phyloP scores from a whole-genome alignment of 2,329 filamentous ascomycete genomes.

The Cryphonectria naterciae region DNA sequence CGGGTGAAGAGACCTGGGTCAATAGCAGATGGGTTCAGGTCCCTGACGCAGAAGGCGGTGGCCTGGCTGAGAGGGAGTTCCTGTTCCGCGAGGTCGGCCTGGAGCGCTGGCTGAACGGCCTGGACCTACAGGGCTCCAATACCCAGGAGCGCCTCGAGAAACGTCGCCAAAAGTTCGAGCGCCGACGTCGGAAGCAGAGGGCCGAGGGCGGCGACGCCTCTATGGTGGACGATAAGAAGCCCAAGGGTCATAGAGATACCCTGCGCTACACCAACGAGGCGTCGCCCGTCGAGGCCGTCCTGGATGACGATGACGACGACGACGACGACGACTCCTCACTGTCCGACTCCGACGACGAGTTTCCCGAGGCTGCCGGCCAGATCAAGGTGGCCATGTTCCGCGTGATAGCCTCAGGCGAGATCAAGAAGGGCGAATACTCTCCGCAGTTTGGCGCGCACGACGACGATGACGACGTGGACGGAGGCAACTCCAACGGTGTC shows the following conservation, averaged over 20 bases:
- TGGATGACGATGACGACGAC: conserved; percentile 73
- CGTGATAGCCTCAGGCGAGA: conserved; percentile 92
- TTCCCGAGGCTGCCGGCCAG: conserved; percentile 91
- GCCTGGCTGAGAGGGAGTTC: conserved; percentile 94
- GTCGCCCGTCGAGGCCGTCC: conserved; percentile 71
- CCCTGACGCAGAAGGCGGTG: conserved; percentile 86
- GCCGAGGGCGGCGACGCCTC: conserved; percentile 42
- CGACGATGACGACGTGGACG: conserved; percentile 74
- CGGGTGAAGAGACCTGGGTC: conserved; percentile 98
- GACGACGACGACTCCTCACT: conserved; percentile 55
- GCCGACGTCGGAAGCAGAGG: conserved; percentile 67
- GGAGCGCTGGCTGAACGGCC: conserved; percentile 93
- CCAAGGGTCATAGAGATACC: conserved; percentile 57
- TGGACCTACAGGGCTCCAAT: conserved; percentile 93
- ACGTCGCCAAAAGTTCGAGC: conserved; percentile 78
- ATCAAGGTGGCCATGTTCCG: conserved; percentile 98
- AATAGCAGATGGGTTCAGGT: conserved; percentile 98
- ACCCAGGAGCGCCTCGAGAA: conserved; percentile 88
- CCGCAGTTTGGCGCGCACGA: conserved; percentile 97
- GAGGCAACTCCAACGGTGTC: conserved; percentile 55
- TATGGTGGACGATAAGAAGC: conserved; percentile 45
- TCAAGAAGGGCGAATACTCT: conserved; percentile 97
- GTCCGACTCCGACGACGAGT: conserved; percentile 73
- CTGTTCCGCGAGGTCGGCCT: conserved; percentile 95
- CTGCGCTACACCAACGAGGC: conserved; percentile 81